Conservation (phyloP, 306 rosid genomes). For the Fragaria nilgerrensis region DNA sequence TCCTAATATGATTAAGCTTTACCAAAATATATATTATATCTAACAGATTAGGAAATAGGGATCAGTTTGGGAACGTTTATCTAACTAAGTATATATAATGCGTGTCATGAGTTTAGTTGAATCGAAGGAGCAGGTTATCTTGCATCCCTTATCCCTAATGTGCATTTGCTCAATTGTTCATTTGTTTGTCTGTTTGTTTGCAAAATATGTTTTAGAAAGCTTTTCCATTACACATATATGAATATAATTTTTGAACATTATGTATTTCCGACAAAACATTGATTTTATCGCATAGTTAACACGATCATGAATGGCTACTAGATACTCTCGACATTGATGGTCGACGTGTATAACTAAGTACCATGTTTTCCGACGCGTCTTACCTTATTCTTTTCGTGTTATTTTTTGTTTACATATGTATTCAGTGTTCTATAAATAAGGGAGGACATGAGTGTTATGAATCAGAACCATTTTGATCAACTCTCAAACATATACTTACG, state of each 20-base stretch:
- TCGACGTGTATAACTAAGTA: background rate
- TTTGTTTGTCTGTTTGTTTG: background rate
- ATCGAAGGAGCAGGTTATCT: background rate
- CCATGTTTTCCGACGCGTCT: background rate
- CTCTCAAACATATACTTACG: background rate
- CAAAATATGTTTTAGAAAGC: background rate
- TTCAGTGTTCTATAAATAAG: constrained; percentile 4
- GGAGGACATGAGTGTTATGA: background rate
- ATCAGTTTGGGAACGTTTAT: background rate
- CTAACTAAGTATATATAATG: background rate
- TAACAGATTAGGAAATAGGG: background rate
- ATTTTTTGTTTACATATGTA: background rate
- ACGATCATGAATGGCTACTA: background rate
- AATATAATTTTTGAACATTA: background rate
- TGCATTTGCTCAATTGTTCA: background rate
- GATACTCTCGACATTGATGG: background rate
- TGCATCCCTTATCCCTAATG: background rate
- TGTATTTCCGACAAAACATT: background rate
- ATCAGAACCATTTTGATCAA: background rate
- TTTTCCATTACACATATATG: background rate
- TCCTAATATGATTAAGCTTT: background rate
- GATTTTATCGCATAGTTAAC: background rate
- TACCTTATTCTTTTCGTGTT: background rate
- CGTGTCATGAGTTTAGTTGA: background rate
- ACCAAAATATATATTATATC: background rate